phyloP scores from a whole-genome alignment of 2,329 filamentous ascomycete species.

The Xenoacremonium recifei region DNA sequence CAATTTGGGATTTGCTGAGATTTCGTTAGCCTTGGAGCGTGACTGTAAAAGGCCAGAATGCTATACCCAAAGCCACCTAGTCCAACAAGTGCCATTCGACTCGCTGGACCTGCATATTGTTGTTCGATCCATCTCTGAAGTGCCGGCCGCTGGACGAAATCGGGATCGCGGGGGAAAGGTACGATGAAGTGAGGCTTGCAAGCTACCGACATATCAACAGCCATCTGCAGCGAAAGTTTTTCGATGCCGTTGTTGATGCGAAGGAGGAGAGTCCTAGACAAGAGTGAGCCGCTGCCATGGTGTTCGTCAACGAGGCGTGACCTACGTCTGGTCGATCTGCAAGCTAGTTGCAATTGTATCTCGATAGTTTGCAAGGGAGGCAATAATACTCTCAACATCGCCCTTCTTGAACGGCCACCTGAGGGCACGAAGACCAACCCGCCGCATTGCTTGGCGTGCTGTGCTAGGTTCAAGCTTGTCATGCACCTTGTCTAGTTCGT shows the following conservation, averaged over 20 bases:
- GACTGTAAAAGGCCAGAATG: neutral
- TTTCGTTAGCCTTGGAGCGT: neutral
- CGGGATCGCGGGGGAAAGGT: neutral
- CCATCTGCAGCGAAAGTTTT: neutral
- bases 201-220: neutral
- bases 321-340: slow-evolving; percentile 7
- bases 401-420: slow-evolving; percentile 5
- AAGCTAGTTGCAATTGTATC: slow-evolving; percentile 1
- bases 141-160: slow-evolving; percentile 1
- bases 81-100: neutral
- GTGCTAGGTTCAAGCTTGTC: neutral
- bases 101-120: neutral
- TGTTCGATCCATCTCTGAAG: neutral
- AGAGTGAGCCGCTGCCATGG: neutral
- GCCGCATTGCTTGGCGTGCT: neutral
- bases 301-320: neutral
- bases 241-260: neutral
- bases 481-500: neutral
- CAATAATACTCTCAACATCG: slow-evolving; percentile 1
- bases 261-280: neutral
- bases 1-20: neutral
- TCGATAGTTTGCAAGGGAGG: neutral
- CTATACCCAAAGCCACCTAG: neutral
- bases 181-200: slow-evolving; percentile 2
- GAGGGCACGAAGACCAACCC: slow-evolving; percentile 1